phyloP scores from a whole-genome alignment of 192 early-diverging fungal species.

The Entophlyctis luteolus region DNA sequence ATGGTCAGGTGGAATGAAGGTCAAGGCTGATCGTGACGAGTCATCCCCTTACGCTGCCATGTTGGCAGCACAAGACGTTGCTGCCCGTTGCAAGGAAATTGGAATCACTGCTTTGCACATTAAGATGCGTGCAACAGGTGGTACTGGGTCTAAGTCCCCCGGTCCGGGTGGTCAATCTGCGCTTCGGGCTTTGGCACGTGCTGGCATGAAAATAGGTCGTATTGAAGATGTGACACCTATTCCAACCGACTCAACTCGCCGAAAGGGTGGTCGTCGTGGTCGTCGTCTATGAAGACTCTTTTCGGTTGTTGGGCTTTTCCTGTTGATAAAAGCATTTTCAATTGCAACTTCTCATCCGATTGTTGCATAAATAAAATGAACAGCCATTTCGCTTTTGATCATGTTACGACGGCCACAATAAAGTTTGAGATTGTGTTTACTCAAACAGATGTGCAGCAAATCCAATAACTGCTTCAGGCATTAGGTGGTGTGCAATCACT shows the following conservation, averaged over 20 bases:
- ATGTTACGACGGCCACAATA: no score
- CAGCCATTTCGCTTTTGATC: no score
- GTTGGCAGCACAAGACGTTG: slow-evolving; percentile 99
- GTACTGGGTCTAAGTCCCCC: slow-evolving; percentile 96
- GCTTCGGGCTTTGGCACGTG: slow-evolving; percentile 97
- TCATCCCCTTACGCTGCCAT: slow-evolving; percentile 99
- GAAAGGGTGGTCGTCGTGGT: slow-evolving; percentile 99
- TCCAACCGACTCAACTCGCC: slow-evolving; percentile 97
- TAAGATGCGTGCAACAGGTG: slow-evolving; percentile 99
- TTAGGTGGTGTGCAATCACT: no score
- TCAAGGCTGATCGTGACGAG: slow-evolving; percentile 99
- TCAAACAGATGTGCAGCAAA: no score
- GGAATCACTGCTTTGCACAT: slow-evolving; percentile 99
- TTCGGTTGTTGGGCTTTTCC: no score
- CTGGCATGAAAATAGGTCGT: slow-evolving; percentile 98
- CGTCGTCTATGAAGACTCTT: slow-evolving; percentile 83
- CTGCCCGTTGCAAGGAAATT: slow-evolving; percentile 96
- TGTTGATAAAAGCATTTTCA: no score
- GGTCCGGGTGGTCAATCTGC: slow-evolving; percentile 96
- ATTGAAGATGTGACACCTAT: slow-evolving; percentile 99
- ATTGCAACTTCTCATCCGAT: no score
- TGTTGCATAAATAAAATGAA: no score
- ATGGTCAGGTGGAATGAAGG: slow-evolving; percentile 98
- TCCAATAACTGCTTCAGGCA: no score
- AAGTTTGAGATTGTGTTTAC: no score